Evolutionary conservation across 129 eudicot species (phyloP), one percentile per base, ranked within the genome.

Genomic region (Pulicaria dysenterica): DNA sequence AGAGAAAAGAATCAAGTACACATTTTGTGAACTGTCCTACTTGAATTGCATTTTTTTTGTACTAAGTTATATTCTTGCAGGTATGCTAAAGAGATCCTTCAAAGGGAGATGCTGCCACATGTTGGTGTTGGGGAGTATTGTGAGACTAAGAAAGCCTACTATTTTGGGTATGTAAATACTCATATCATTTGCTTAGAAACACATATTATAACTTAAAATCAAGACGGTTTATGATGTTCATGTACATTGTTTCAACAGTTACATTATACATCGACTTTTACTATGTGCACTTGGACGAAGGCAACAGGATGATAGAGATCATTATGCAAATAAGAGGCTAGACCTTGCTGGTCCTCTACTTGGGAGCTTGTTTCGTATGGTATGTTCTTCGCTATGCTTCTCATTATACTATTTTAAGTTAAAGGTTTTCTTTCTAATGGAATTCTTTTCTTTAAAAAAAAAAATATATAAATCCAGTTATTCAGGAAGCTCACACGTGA

Each of bases 321-420:
- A 89, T 64, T 89, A 86, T 77, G 88, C 80, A 5, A 84, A 86
- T 68, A 86, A 86, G 67, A 84, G 92, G 63, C 61, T 90, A 37
- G 96, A 90, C 64, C 96, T 90, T 78, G 93, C 91, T 59, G 89
- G 96, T 73, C 94, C 94, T 13, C 73, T 89, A 53, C 61, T 56
- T 15, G 61, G 61, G 8, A 39, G 61, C 39, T 17, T 56, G 10
- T 56, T 56, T 56, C 8, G 61, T 8, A 56, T 56, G 39, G 61
- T 56, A 39, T 9, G 39, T 56, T 9, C 31, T 24, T 55, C 17
- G 5, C 31, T 24, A 24, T 24, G 31, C 31, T 0, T 24, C 31
- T 24, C 31, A 24, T 24, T 24, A 0, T 0, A 24, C 31, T 24
- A 24, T 24, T 24, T 24, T 24, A 24, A 24, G 31, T 24, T 24